Conservation (phyloP, 805 yeast species). For the Brettanomyces nanus region DNA sequence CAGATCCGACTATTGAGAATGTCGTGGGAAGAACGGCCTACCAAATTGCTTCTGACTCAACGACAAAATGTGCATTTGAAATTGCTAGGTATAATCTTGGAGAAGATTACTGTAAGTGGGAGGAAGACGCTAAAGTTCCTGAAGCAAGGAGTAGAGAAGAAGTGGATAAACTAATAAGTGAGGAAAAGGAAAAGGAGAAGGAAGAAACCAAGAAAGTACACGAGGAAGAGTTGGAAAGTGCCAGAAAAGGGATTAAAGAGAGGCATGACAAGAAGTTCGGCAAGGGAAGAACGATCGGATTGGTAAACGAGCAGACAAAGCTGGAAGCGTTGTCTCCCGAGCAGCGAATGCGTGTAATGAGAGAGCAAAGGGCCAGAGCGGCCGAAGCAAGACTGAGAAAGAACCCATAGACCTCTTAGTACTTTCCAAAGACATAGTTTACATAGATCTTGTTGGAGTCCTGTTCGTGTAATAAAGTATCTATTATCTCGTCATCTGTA, state of each 20-base stretch:
- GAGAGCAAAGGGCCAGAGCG: conserved; percentile 94
- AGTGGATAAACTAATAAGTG: conserved; percentile 34
- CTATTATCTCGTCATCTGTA: conserved; percentile 27
- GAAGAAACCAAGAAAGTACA: conserved; percentile 33
- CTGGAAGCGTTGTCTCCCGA: conserved; percentile 60
- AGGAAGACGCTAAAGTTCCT: conserved; percentile 48
- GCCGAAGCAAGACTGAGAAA: conserved; percentile 76
- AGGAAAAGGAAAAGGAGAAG: conserved; percentile 28
- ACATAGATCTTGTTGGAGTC: conserved; percentile 22
- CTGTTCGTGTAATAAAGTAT: conserved; percentile 20
- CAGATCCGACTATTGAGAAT: conserved; percentile 58
- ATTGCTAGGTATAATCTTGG: conserved; percentile 61
- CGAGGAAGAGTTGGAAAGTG: conserved; percentile 29
- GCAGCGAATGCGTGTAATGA: conserved; percentile 70
- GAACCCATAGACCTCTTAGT: conserved; percentile 3
- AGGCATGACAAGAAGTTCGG: conserved; percentile 5
- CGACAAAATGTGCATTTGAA: conserved; percentile 52
- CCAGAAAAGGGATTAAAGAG: conserved; percentile 3
- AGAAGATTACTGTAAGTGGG: conserved; percentile 66
- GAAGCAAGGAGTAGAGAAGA: conserved; percentile 50
- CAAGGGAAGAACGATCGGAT: not conserved
- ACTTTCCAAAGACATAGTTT: conserved; percentile 34
- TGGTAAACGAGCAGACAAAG: conserved; percentile 31
- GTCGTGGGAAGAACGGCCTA: conserved; percentile 54
- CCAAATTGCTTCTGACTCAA: conserved; percentile 47